phyloP scores from a whole-genome alignment of 1,139 yeast species.

The Debaryomycetaceae sp. region DNA sequence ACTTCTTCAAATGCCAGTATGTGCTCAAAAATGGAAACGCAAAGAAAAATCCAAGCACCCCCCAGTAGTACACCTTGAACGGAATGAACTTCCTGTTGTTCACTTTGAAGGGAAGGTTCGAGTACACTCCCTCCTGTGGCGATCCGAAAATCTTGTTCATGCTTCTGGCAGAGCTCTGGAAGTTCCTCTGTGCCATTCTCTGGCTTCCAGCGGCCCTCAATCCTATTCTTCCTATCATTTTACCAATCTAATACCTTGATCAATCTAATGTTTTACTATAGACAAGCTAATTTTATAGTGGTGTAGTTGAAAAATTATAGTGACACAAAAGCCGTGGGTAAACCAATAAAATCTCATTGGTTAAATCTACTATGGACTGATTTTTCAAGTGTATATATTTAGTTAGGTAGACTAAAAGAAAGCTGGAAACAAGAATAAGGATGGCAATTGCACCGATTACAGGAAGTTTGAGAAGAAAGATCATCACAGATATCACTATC shows the following conservation, averaged over 20 bases:
- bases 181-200: conserved; percentile 29
- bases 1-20: conserved; percentile 70
- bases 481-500: conserved; percentile 72
- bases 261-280: background rate
- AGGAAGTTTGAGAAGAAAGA: conserved; percentile 79
- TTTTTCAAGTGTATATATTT: conserved; percentile 5
- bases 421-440: conserved; percentile 13
- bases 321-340: conserved; percentile 8
- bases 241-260: background rate
- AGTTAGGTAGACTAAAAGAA: background rate
- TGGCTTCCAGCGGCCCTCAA: conserved; percentile 29
- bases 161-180: conserved; percentile 35
- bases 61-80: conserved; percentile 74
- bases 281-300: background rate
- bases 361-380: conserved; percentile 16
- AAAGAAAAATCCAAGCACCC: conserved; percentile 62
- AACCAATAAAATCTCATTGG: conserved; percentile 15
- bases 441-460: conserved; percentile 91
- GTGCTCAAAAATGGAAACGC: conserved; percentile 66
- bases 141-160: conserved; percentile 37
- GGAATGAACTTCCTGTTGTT: conserved; percentile 84
- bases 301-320: conserved; percentile 2
- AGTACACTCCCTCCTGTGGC: conserved; percentile 79
- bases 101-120: conserved; percentile 91
- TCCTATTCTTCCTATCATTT: conserved; percentile 22